A percentile compares a stretch with the other conserved stretches of the same genome.
phyloP scores from a whole-genome alignment of 2,329 filamentous ascomycete species.

The Paraphoma chrysanthemicola region DNA sequence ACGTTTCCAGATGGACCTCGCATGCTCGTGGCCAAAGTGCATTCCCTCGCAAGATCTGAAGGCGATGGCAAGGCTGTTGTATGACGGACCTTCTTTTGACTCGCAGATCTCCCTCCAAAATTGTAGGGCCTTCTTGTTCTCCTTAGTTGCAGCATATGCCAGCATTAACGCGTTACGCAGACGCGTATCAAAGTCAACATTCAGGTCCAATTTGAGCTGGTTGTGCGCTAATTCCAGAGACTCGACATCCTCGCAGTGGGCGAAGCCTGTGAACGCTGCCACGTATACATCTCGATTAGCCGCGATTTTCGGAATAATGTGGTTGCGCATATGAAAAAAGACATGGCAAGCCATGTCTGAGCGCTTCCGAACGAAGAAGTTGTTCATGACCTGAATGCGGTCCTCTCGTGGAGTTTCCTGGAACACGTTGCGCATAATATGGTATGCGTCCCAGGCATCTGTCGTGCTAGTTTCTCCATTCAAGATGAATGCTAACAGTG shows the following conservation, averaged over 20 bases:
- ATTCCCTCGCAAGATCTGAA: conserved; percentile 78
- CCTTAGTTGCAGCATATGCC: conserved; percentile 75
- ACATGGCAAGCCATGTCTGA: conserved; percentile 85
- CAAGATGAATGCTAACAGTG: conserved; percentile 72
- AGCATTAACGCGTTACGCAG: conserved; percentile 88
- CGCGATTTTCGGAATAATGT: conserved; percentile 66
- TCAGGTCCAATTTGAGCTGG: conserved; percentile 91
- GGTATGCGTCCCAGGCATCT: conserved; percentile 67
- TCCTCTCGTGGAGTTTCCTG: conserved; percentile 68
- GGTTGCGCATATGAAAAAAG: conserved; percentile 93
- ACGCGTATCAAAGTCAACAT: conserved; percentile 75
- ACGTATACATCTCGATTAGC: conserved; percentile 80
- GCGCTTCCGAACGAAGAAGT: conserved; percentile 78
- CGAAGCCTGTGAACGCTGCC: conserved; percentile 77
- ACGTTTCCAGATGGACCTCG: conserved; percentile 71
- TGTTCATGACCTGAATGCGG: conserved; percentile 77
- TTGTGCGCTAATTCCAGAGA: conserved; percentile 82
- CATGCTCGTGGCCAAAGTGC: conserved; percentile 53
- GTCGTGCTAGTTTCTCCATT: conserved; percentile 71
- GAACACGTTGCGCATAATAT: conserved; percentile 65
- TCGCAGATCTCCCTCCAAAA: conserved; percentile 87
- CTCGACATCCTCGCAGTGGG: conserved; percentile 64
- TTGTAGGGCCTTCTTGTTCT: conserved; percentile 71
- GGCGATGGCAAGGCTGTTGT: conserved; percentile 79
- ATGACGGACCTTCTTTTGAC: conserved; percentile 84